Evolutionary conservation across 768 basidiomycete species (phyloP).

Genomic region (Leccinum sublutescens): DNA sequence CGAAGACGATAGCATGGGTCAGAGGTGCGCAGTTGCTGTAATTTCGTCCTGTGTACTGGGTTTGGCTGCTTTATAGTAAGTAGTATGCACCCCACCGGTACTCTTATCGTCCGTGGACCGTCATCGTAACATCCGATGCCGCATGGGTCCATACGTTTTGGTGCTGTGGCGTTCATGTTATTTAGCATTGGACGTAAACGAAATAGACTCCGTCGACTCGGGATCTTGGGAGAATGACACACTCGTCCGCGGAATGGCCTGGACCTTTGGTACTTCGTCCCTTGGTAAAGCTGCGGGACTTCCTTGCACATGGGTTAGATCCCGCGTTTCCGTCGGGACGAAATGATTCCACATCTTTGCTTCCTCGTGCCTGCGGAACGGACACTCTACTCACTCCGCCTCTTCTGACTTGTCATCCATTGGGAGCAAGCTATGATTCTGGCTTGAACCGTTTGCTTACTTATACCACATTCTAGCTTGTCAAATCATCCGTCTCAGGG

Average conservation of each 20-base stretch:
- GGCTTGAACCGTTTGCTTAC: background rate
- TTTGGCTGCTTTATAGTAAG: conserved; percentile 16
- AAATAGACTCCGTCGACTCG: background rate
- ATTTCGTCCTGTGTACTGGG: background rate
- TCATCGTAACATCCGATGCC: conserved; percentile 3
- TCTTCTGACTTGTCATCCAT: background rate
- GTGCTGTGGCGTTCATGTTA: background rate
- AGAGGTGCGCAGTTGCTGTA: conserved; percentile 1
- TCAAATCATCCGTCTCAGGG: background rate
- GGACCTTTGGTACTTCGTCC: background rate
- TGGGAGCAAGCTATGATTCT: background rate
- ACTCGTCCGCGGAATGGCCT: background rate
- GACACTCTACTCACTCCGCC: background rate
- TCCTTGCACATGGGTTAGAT: background rate
- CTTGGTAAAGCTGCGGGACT: background rate
- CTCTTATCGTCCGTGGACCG: background rate
- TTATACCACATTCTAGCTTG: background rate
- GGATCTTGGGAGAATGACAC: background rate
- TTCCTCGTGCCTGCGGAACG: background rate
- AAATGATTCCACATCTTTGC: background rate
- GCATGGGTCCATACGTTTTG: background rate
- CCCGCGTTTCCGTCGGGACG: background rate
- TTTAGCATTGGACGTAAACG: background rate
- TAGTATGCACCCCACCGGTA: background rate
- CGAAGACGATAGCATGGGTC: conserved; percentile 9